Base-by-base conservation (phyloP, 352 stramenopile species). In the Globisporangium viniferum region DNA sequence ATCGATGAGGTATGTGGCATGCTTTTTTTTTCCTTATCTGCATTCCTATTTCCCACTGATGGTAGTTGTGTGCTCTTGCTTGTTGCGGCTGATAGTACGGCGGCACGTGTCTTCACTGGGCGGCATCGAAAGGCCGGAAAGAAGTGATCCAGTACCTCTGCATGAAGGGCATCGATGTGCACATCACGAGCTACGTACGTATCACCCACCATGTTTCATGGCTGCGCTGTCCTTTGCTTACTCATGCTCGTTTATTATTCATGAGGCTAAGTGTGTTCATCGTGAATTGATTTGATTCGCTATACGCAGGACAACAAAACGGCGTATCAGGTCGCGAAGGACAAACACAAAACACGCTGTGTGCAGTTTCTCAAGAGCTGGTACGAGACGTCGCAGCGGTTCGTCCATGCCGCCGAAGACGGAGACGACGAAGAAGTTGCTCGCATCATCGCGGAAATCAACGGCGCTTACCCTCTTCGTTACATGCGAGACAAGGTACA, bases 331-430 rank as follows among this genome's bases (percentile, higher is more conserved):
- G 77, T 96, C 39, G 88, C 88, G 22, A 96, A 94, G 66, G 88
- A 96, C 73, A 96, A 94, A 65, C 87, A 96, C 71, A 94, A 94
- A 76, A 84, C 89, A 57, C 89, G 91, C 57, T 94, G 85, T 36
- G 88, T 94, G 58, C 86, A 94, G 69, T 94, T 94, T 67, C 67
- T 96, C 18, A 92, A 94, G 77, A 90, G 61, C 62, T 96, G 88
- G 88, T 94, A 94, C 77, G 88, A 96, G 71, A 94, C 83, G 3
- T 92, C 88, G 35, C 86, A 95, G 84, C 91, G 88, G 79, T 94
- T 96, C 56, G 81, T 94, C 22, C 86, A 93, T 62, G 85, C 84
- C 0, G 88, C 88, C 10, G 88, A 96, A 72, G 85, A 92, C 62
- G 88, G 84, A 18, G 77, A 96, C 54, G 81, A 93, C 64, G 84